Evolutionary conservation across 306 rosid genomes (phyloP).

Genomic region (Malus sylvestris): DNA sequence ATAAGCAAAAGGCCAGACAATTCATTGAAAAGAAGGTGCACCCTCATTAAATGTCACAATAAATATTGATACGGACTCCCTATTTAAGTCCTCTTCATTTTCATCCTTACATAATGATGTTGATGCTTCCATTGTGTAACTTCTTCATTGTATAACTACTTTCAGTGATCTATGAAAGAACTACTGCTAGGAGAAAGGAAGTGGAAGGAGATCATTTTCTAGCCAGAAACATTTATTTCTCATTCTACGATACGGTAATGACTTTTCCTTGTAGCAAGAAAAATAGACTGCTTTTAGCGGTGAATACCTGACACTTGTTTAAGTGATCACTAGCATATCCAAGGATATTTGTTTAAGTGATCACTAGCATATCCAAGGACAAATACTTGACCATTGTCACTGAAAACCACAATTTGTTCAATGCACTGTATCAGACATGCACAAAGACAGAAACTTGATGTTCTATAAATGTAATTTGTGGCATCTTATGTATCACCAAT

Average conservation of each 20-base stretch:
- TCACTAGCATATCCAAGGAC: not conserved
- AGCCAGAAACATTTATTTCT: not conserved
- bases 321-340: not conserved
- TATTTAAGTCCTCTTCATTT: not conserved
- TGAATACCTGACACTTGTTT: not conserved
- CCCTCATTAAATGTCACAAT: not conserved
- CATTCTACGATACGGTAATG: not conserved
- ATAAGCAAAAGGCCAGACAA: not conserved
- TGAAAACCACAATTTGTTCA: not conserved
- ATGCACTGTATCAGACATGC: not conserved
- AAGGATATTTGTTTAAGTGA: not conserved
- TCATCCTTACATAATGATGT: not conserved
- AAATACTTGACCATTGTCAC: not conserved
- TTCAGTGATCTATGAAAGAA: not conserved
- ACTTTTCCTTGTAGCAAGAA: not conserved
- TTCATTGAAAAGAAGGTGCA: not conserved
- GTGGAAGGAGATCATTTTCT: not conserved
- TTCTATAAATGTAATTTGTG: not conserved
- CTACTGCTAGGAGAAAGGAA: not conserved
- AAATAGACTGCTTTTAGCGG: not conserved
- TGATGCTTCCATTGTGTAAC: not conserved
- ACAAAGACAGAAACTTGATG: not conserved
- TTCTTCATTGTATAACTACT: not conserved
- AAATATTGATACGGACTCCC: not conserved
- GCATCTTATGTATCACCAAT: not conserved